phyloP scores from a whole-genome alignment of 2,329 filamentous ascomycete species.

The Botryotinia convoluta region DNA sequence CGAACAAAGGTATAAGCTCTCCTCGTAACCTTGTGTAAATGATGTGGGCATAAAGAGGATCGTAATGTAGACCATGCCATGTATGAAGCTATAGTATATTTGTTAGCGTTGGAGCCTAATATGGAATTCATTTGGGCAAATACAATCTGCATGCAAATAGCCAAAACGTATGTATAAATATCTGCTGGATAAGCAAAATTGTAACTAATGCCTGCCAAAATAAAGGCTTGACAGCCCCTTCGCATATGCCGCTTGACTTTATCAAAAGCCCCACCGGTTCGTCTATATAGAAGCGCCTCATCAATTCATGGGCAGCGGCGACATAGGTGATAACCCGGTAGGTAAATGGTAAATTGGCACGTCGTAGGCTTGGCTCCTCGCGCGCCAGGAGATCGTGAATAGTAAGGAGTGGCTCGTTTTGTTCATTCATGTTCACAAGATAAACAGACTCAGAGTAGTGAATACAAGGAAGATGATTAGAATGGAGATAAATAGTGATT shows the following conservation, averaged over 20 bases:
- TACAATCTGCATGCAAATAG: background rate
- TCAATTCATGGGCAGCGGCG: background rate
- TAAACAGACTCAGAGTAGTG: background rate
- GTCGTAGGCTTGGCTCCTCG: background rate
- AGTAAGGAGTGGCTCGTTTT: background rate
- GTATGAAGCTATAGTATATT: background rate
- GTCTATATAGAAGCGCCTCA: background rate
- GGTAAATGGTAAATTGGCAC: background rate
- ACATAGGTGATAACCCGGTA: background rate
- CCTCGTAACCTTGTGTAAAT: background rate
- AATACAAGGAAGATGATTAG: background rate
- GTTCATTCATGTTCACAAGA: background rate
- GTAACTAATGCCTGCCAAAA: background rate
- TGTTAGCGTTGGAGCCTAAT: background rate
- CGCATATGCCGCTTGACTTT: no score
- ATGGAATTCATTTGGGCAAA: background rate
- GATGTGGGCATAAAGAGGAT: background rate
- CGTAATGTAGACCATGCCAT: background rate
- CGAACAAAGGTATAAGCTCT: background rate
- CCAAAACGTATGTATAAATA: background rate
- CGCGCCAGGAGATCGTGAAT: background rate
- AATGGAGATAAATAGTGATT: background rate
- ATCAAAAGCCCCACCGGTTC: background rate
- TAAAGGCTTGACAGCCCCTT: background rate
- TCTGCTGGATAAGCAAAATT: background rate